Evolutionary conservation across 129 eudicot genomes (phyloP).

Genomic region (Saposhnikovia divaricata): DNA sequence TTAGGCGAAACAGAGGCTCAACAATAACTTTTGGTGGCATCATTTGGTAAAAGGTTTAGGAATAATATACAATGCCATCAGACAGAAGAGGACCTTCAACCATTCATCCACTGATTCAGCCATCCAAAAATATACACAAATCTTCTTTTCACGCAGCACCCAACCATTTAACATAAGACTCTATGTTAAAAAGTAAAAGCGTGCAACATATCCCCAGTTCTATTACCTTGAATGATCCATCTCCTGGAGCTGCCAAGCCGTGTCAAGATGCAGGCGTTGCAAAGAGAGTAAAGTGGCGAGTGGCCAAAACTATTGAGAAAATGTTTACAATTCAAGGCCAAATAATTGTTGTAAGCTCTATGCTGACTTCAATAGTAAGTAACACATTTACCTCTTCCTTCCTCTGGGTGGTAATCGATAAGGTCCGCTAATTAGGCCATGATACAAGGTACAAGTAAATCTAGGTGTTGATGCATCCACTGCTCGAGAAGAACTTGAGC

Average conservation of each 20-base stretch:
- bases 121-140: neutral
- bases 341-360: neutral
- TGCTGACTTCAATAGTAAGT: neutral
- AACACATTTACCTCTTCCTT: neutral
- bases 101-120: conserved; percentile 2
- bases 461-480: conserved; percentile 1
- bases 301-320: neutral
- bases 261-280: neutral
- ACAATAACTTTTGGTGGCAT: neutral
- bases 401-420: neutral
- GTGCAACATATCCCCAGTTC: neutral
- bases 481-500: conserved; percentile 15
- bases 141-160: neutral
- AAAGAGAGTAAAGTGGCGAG: neutral
- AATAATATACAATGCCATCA: neutral
- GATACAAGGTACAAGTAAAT: neutral
- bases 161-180: neutral
- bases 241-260: neutral
- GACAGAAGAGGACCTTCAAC: neutral
- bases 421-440: conserved; percentile 6
- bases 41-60: neutral
- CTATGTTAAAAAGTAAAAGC: neutral
- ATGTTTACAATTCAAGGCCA: neutral
- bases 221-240: conserved; percentile 3
- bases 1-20: neutral